phyloP scores from a whole-genome alignment of 139 green algal species.

The Tetraselmis chui region DNA sequence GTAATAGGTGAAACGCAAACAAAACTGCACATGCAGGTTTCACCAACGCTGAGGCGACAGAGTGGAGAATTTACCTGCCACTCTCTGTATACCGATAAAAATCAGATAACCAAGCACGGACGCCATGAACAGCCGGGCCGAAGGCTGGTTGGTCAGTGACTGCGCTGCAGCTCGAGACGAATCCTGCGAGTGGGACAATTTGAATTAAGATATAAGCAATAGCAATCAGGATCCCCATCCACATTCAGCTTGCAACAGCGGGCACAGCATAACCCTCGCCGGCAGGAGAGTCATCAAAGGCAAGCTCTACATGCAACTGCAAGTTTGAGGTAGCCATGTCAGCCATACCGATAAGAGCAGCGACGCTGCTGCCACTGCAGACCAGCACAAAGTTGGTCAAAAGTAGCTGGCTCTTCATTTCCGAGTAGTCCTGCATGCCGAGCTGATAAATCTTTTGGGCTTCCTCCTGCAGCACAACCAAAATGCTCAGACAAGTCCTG shows the following conservation, averaged over 20 bases:
- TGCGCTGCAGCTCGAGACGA: neutral
- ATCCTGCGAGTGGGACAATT: neutral
- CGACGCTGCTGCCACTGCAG: constrained; percentile 34
- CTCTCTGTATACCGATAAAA: no score
- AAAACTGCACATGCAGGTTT: no score
- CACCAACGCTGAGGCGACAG: no score
- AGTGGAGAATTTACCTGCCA: no score
- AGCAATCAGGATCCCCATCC: no score
- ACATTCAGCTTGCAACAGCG: no score
- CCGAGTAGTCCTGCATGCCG: constrained; percentile 51
- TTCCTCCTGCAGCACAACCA: constrained; percentile 34
- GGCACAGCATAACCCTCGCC: no score
- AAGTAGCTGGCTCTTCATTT: constrained; percentile 59
- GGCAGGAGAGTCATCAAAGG: no score
- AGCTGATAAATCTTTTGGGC: constrained; percentile 40
- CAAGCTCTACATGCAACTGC: no score
- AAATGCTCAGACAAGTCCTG: neutral
- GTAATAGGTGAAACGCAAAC: no score
- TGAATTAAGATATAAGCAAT: no score
- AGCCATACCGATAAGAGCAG: constrained; percentile 16
- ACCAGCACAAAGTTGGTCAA: constrained; percentile 52
- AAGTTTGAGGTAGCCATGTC: no score
- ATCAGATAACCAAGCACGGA: neutral
- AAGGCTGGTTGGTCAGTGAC: neutral
- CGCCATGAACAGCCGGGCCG: neutral